Evolutionary conservation across 495 filamentous ascomycete genomes (phyloP).

Genomic region (Aspergillus coremiiformis): DNA sequence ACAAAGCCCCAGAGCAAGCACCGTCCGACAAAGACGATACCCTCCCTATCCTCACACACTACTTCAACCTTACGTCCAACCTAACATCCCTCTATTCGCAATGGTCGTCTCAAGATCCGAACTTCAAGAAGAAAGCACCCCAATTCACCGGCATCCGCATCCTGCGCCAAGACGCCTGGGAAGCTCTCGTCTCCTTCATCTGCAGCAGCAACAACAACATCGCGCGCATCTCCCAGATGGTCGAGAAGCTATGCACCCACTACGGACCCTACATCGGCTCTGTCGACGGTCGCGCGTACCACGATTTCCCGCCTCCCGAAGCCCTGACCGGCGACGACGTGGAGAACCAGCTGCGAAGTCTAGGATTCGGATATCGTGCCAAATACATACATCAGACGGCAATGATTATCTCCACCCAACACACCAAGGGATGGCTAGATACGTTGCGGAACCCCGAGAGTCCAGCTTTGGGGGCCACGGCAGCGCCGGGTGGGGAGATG

Average conservation of each 20-base stretch:
- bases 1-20: constrained; percentile 5
- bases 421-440: constrained; percentile 67
- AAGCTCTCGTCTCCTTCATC: constrained; percentile 88
- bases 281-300: constrained; percentile 61
- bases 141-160: constrained; percentile 92
- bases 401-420: constrained; percentile 56
- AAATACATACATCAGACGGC: constrained; percentile 87
- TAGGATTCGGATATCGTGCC: constrained; percentile 94
- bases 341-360: constrained; percentile 65
- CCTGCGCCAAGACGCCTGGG: constrained; percentile 91
- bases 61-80: constrained; percentile 74
- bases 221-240: constrained; percentile 88
- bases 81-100: constrained; percentile 69
- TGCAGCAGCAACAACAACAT: constrained; percentile 99
- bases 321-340: constrained; percentile 60
- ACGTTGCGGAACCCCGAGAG: constrained; percentile 68
- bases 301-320: constrained; percentile 78
- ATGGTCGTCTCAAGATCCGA: constrained; percentile 79
- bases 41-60: constrained; percentile 60
- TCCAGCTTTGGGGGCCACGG: constrained; percentile 50
- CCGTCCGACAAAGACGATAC: constrained; percentile 50
- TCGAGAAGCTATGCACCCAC: constrained; percentile 79
- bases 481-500: constrained; percentile 42
- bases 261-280: constrained; percentile 74
- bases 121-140: constrained; percentile 82